These are phyloP conservation scores for Arctium minus DNA, from an alignment of 129 eudicot genomes.

Conservation along the genomic window DNA sequence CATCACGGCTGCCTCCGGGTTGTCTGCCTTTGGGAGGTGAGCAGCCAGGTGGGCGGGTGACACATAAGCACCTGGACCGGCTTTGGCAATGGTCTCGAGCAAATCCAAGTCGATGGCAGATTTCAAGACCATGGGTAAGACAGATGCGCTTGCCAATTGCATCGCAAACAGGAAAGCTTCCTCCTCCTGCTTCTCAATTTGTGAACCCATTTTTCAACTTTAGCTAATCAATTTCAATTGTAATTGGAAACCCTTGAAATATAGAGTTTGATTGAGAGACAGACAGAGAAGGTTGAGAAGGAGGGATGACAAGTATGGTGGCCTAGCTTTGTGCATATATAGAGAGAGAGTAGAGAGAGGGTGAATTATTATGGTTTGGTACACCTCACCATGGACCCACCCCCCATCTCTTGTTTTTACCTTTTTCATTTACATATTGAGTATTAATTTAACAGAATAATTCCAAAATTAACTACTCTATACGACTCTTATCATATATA, in stretches of 20 bases:
- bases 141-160: constrained; percentile 76
- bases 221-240: background rate
- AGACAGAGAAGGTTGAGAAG: background rate
- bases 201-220: background rate
- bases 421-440: too few relatives aligned
- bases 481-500: too few relatives aligned
- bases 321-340: too few relatives aligned
- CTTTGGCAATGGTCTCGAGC: constrained; percentile 56
- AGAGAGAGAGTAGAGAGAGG: too few relatives aligned
- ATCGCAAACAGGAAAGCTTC: constrained; percentile 62
- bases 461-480: too few relatives aligned
- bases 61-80: constrained; percentile 52
- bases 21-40: constrained; percentile 47
- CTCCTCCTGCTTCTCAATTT: constrained; percentile 15
- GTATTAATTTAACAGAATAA: too few relatives aligned
- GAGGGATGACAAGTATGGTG: background rate
- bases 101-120: constrained; percentile 77
- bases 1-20: constrained; percentile 63
- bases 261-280: background rate
- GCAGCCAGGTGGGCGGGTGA: constrained; percentile 54
- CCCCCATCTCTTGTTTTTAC: too few relatives aligned
- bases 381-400: too few relatives aligned
- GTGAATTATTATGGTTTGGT: too few relatives aligned
- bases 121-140: constrained; percentile 77
- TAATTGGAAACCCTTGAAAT: background rate